phyloP scores from a whole-genome alignment of 805 yeast species.

The Metschnikowia cerradonensis region DNA sequence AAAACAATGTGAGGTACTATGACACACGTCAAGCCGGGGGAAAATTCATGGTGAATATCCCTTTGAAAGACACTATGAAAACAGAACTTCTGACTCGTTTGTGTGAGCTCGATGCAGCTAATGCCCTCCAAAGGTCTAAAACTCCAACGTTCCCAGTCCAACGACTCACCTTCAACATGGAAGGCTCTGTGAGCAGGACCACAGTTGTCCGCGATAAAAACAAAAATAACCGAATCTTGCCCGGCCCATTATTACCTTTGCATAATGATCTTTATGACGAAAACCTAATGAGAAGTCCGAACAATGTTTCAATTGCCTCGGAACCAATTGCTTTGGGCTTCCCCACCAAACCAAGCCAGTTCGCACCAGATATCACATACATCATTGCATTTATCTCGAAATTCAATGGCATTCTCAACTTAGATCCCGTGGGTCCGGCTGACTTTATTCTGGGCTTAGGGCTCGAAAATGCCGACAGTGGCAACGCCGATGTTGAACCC shows the following conservation, averaged over 20 bases:
- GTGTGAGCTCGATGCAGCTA: slow-evolving; percentile 2
- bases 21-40: background rate
- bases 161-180: slow-evolving; percentile 1
- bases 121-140: slow-evolving; percentile 1
- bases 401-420: slow-evolving; percentile 24
- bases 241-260: slow-evolving; percentile 38
- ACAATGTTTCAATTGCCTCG: slow-evolving; percentile 16
- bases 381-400: slow-evolving; percentile 30
- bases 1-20: background rate
- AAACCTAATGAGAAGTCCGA: slow-evolving; percentile 21
- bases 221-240: slow-evolving; percentile 31
- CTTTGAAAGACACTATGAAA: background rate
- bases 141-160: background rate
- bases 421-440: slow-evolving; percentile 31
- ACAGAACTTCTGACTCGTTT: background rate
- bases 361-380: slow-evolving; percentile 32
- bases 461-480: slow-evolving; percentile 9
- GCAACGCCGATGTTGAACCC: background rate
- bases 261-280: slow-evolving; percentile 37
- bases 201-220: slow-evolving; percentile 27
- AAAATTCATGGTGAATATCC: slow-evolving; percentile 1
- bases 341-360: slow-evolving; percentile 22
- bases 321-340: slow-evolving; percentile 36
- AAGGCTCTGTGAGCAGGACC: slow-evolving; percentile 20
- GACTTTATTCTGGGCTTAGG: slow-evolving; percentile 36